phyloP scores from a whole-genome alignment of 495 filamentous ascomycete genomes.

The Penicillium mononematosum region DNA sequence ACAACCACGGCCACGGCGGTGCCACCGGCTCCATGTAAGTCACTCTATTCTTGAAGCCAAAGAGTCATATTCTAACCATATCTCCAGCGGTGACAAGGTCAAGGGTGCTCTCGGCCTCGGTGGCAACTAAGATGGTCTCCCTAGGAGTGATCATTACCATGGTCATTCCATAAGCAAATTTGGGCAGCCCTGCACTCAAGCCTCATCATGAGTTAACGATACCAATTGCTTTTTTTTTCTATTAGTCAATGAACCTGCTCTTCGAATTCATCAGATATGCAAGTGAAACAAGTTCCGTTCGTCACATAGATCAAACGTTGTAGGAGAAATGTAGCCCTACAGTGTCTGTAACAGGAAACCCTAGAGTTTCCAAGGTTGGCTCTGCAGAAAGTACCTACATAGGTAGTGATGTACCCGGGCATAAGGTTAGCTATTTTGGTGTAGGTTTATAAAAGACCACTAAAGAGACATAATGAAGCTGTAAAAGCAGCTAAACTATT shows the following conservation, averaged over 20 bases:
- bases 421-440: no score
- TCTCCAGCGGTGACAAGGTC: slow-evolving; percentile 52
- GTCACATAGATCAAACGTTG: neutral
- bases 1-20: slow-evolving; percentile 50
- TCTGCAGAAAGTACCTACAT: no score
- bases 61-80: slow-evolving; percentile 16
- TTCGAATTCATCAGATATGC: neutral
- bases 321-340: neutral
- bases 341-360: no score
- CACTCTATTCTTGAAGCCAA: no score
- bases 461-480: no score
- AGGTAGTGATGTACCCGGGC: no score
- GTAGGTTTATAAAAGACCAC: no score
- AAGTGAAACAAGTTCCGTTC: neutral
- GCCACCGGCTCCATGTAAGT: slow-evolving; percentile 43
- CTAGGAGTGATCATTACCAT: neutral
- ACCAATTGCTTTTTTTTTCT: slow-evolving; percentile 25
- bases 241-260: neutral
- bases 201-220: slow-evolving; percentile 30
- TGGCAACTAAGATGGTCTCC: slow-evolving; percentile 38
- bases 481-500: no score
- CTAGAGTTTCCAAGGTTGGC: no score
- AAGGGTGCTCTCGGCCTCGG: slow-evolving; percentile 57
- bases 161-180: slow-evolving; percentile 3
- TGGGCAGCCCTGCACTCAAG: slow-evolving; percentile 13